Base-by-base conservation (phyloP, 164 flowering plant genomes). In the Platanus orientalis region DNA sequence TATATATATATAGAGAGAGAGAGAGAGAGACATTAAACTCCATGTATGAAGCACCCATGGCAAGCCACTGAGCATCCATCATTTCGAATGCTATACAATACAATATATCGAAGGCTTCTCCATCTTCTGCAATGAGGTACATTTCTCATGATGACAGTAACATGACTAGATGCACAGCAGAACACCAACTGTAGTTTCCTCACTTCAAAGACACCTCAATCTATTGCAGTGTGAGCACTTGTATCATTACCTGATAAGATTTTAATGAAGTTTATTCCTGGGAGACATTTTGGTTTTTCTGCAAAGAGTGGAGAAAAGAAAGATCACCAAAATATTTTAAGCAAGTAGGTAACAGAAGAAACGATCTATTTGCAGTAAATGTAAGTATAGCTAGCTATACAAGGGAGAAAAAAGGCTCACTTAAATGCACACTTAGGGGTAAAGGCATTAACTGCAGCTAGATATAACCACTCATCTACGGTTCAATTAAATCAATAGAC, bases 11-110 rank as follows among this genome's bases (percentile, higher is more conserved):
- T 11, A 6, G 36, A 1, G 34, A 12, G 36, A 44, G 75, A 71
- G 65, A 62, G 71, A 62, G 53, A 45, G 58, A 20, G 55, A 95
- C 99, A 63, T 95, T 95, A 58, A 95, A 95, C 64, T 95, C 88
- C 99, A 94, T 94, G 66, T 94, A 94, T 16, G 99, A 94, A 72
- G 99, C 99, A 47, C 72, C 86, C 88, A 83, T 88, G 0, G 97
- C 99, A 32, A 94, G 97, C 99, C 99, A 94, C 65, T 88, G 99
- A 7, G 96, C 96, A 64, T 94, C 99, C 96, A 94, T 84, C 84
- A 94, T 67, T 71, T 86, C 87, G 67, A 83, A 94, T 53, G 99
- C 91, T 65, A 88, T 76, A 67, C 99, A 94, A 66, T 84, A 88
- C 52, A 88, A 65, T 20, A 83, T 81, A 68, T 92, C 97, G 52